These are phyloP conservation scores for Phanerochaete sordida DNA, from an alignment of 768 basidiomycete genomes.

Conservation along the genomic window DNA sequence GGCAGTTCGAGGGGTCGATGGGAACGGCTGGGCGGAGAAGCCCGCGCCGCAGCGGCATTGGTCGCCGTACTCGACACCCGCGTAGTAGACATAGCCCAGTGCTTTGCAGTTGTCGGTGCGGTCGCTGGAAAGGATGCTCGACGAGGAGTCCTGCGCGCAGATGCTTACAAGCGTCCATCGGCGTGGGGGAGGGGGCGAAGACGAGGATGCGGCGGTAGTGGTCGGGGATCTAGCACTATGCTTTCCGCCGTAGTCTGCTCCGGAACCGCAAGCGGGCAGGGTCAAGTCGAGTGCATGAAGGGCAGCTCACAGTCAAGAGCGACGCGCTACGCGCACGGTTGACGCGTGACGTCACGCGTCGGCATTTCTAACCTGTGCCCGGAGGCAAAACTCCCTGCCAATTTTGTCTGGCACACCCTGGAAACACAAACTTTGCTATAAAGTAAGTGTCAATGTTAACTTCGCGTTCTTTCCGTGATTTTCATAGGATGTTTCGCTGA, in stretches of 20 bases:
- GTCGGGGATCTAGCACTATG: background rate
- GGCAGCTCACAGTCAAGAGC: no score
- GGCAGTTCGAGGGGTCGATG: constrained; percentile 12
- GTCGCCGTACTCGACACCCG: constrained; percentile 12
- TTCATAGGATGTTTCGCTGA: no score
- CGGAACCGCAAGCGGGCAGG: constrained; percentile 4
- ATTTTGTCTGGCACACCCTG: no score
- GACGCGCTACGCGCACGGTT: no score
- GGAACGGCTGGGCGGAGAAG: constrained; percentile 2
- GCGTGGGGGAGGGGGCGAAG: background rate
- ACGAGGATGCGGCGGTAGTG: background rate
- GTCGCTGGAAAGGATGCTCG: constrained; percentile 15
- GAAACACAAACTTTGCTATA: no score
- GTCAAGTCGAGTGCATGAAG: background rate
- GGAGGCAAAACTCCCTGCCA: no score
- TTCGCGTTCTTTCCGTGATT: no score
- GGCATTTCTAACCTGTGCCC: no score
- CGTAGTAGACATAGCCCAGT: constrained; percentile 1
- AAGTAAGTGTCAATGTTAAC: no score
- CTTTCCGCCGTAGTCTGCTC: constrained; percentile 2
- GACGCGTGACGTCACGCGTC: no score
- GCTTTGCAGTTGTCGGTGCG: constrained; percentile 2
- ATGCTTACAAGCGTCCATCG: constrained; percentile 12
- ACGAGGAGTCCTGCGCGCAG: constrained; percentile 17
- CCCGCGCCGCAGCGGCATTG: constrained; percentile 12